A percentile compares a stretch with the other conserved stretches of the same genome.
These are phyloP conservation scores for Coemansia sp. DNA, from an alignment of 192 early-diverging fungal genomes.

Conservation along the genomic window DNA sequence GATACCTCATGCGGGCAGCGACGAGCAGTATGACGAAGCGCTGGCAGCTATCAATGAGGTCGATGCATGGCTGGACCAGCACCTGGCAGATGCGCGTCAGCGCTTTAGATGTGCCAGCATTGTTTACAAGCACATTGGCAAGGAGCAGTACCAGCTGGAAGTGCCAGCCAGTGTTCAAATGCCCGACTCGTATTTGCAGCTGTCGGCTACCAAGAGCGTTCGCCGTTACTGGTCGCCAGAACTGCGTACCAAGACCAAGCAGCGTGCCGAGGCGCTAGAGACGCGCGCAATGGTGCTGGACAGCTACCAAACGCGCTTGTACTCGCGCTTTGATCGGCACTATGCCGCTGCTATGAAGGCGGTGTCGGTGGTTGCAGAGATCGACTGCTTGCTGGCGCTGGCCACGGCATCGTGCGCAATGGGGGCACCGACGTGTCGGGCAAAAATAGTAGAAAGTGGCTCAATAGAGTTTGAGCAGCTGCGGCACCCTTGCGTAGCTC, in stretches of 20 bases:
- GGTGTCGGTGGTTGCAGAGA: slow-evolving; percentile 71
- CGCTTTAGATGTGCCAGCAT: slow-evolving; percentile 66
- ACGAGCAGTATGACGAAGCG: slow-evolving; percentile 76
- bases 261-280: slow-evolving; percentile 80
- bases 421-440: slow-evolving; percentile 81
- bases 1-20: slow-evolving; percentile 69
- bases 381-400: slow-evolving; percentile 84
- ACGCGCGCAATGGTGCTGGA: slow-evolving; percentile 71
- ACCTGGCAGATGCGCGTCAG: slow-evolving; percentile 65
- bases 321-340: slow-evolving; percentile 78
- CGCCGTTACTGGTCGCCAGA: slow-evolving; percentile 81
- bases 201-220: slow-evolving; percentile 78
- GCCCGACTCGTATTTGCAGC: slow-evolving; percentile 70
- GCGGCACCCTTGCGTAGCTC: slow-evolving; percentile 87
- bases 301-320: slow-evolving; percentile 71
- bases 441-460: slow-evolving; percentile 76
- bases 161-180: slow-evolving; percentile 72
- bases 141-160: slow-evolving; percentile 95
- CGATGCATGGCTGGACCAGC: slow-evolving; percentile 63
- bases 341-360: slow-evolving; percentile 71
- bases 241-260: slow-evolving; percentile 62
- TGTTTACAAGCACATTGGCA: slow-evolving; percentile 86
- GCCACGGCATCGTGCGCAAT: slow-evolving; percentile 62
- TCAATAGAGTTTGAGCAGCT: slow-evolving; percentile 82
- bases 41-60: slow-evolving; percentile 56